Evolutionary conservation across 2,329 filamentous ascomycete genomes (phyloP).

Genomic region (Penicillium olsonii): DNA sequence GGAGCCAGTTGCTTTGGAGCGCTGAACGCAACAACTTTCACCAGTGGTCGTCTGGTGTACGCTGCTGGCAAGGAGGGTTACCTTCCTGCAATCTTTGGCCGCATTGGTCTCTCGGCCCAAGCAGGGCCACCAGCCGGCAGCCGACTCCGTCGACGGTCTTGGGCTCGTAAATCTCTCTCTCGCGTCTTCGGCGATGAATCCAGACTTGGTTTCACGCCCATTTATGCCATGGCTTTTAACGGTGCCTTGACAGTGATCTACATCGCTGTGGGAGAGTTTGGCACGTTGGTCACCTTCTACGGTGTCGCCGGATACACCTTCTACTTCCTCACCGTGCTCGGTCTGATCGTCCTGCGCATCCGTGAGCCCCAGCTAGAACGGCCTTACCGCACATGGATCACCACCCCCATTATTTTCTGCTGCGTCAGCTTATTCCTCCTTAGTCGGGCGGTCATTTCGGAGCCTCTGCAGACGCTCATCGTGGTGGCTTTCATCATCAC

Average conservation of each 20-base stretch:
- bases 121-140: constrained; percentile 27
- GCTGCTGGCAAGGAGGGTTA: constrained; percentile 95
- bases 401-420: constrained; percentile 96
- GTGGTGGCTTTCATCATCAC: constrained; percentile 82
- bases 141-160: constrained; percentile 50
- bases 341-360: constrained; percentile 86
- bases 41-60: constrained; percentile 87
- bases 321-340: constrained; percentile 93
- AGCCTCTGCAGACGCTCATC: constrained; percentile 84
- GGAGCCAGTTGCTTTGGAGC: constrained; percentile 91
- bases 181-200: constrained; percentile 73
- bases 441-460: constrained; percentile 82
- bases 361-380: constrained; percentile 83
- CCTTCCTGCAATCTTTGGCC: constrained; percentile 78
- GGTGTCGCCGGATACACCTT: constrained; percentile 96
- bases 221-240: constrained; percentile 87
- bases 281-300: constrained; percentile 92
- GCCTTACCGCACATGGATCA: constrained; percentile 95
- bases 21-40: constrained; percentile 92
- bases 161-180: constrained; percentile 61
- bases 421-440: constrained; percentile 94
- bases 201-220: constrained; percentile 87
- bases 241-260: constrained; percentile 71
- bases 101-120: constrained; percentile 66
- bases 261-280: constrained; percentile 84